Percentiles rank a stretch among this genome's conserved stretches.
phyloP scores from a whole-genome alignment of 2,329 filamentous ascomycete species.

The Hyphodiscus sp. region DNA sequence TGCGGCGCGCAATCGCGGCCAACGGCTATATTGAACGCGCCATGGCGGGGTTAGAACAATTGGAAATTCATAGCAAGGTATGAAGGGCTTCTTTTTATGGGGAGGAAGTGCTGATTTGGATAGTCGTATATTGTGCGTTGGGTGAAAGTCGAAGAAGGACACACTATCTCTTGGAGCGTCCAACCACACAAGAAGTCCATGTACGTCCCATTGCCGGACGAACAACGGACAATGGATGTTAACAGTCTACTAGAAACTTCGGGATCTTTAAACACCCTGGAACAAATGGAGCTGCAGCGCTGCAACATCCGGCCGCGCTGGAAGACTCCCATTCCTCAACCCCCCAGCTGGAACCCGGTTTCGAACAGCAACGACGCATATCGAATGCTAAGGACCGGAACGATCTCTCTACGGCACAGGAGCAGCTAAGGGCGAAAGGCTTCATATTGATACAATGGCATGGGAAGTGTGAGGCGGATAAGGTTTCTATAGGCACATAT shows the following conservation, averaged over 20 bases:
- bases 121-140: constrained; percentile 98
- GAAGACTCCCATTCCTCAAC: constrained; percentile 21
- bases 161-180: constrained; percentile 95
- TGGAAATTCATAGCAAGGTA: constrained; percentile 97
- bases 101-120: constrained; percentile 17
- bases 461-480: constrained; percentile 94
- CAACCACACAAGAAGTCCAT: constrained; percentile 98
- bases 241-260: constrained; percentile 60
- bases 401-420: constrained; percentile 53
- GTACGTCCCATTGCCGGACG: constrained; percentile 35
- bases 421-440: constrained; percentile 59
- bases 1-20: neutral
- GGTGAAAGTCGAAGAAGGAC: constrained; percentile 83
- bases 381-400: constrained; percentile 41
- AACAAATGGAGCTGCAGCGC: constrained; percentile 19
- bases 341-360: constrained; percentile 19
- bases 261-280: constrained; percentile 91
- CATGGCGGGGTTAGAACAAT: constrained; percentile 94
- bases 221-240: constrained; percentile 12
- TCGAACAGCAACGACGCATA: constrained; percentile 26
- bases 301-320: constrained; percentile 7
- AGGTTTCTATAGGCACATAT: constrained; percentile 84
- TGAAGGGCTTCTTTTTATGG: constrained; percentile 17
- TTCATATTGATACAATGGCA: constrained; percentile 74
- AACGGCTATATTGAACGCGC: constrained; percentile 54